Base-by-base conservation (phyloP, 805 yeast species). In the Barnettozyma sucrosica region DNA sequence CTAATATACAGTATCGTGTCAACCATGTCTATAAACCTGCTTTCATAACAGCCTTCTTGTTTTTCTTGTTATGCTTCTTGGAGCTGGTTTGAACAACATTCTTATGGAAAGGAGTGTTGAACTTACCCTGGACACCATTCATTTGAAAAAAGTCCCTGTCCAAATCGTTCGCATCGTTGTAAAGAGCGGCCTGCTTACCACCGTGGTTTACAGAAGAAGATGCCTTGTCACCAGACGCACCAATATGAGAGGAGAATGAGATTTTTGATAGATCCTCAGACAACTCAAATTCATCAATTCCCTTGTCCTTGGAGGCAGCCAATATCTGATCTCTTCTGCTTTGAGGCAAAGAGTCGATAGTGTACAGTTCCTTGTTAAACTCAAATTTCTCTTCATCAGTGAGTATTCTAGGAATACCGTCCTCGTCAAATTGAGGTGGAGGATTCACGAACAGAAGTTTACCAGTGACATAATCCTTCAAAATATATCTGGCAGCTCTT, bases 391-490 rank as follows among this genome's bases (percentile, higher is more conserved):
- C 84, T 58, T 79, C 82, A 18, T 68, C 67, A 1, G 74, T 60
- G 41, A 68, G 65, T 5, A 39, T 6, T 20, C 23, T 25, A 38
- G 75, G 76, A 13, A 80, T 54, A 21, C 55, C 58, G 20, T 46
- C 83, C 44, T 79, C 83, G 4, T 70, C 80, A 19, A 74, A 63
- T 41, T 70, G 70, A 46, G 98, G 98, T 36, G 99, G 99, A 14
- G 98, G 97, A 53, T 81, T 83, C 37, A 87, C 83, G 62, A 76
- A 90, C 42, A 89, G 70, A 48, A 93, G 71, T 65, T 89, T 90
- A 54, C 98, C 99, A 65, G 79, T 87, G 24, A 95, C 97, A 58
- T 89, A 93, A 66, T 93, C 99, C 67, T 93, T 93, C 63, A 93
- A 75, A 46, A 93, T 79, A 56, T 87, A 85, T 65, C 99, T 77